A percentile compares a stretch with the other conserved stretches of the same genome.
These are phyloP conservation scores for Plasmodium ovale DNA, from an alignment of 169 alveolate genomes.

Conservation along the genomic window DNA sequence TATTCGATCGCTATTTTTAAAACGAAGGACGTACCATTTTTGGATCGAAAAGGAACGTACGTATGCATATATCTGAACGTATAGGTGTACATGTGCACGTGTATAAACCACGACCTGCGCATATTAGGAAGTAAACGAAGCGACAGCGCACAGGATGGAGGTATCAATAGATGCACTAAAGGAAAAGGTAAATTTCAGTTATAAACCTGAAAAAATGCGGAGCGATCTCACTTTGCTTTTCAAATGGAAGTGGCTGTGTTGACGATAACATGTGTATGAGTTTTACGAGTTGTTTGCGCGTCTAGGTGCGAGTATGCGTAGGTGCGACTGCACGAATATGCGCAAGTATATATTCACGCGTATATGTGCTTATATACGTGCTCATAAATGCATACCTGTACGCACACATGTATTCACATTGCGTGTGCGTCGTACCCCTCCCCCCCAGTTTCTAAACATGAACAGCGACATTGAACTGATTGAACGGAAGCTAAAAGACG, in stretches of 20 bases:
- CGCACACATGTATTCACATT: background rate
- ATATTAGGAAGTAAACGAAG: no score
- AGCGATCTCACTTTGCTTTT: background rate
- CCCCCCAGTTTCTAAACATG: constrained; percentile 43
- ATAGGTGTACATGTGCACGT: background rate
- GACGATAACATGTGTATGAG: no score
- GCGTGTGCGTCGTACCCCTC: background rate
- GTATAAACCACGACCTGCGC: background rate
- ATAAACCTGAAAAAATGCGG: background rate
- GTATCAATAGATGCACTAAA: constrained; percentile 50
- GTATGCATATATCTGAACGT: background rate
- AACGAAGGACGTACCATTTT: background rate
- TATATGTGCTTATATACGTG: background rate
- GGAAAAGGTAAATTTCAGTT: constrained; percentile 49
- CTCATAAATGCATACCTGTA: background rate
- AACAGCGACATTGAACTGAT: constrained; percentile 69
- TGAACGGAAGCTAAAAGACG: constrained; percentile 57
- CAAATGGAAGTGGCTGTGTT: no score
- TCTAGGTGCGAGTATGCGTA: no score
- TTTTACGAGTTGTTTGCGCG: no score
- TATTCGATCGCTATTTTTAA: no score
- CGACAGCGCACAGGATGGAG: constrained; percentile 45
- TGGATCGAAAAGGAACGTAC: background rate
- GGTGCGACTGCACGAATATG: background rate
- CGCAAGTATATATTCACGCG: no score